Conservation (phyloP, 306 rosid species). For the Prunus mira region DNA sequence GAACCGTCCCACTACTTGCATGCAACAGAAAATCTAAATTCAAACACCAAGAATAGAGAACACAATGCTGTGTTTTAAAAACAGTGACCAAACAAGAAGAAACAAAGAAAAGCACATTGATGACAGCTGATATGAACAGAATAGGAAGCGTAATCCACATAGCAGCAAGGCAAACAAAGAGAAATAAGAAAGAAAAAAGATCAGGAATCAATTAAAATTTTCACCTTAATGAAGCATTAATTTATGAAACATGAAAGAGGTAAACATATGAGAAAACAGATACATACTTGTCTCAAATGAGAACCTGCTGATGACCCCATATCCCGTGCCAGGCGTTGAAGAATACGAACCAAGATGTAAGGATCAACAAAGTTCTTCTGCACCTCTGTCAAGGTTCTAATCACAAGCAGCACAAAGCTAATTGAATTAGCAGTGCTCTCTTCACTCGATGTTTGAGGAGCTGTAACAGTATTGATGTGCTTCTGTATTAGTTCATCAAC, state of each 20-base stretch:
- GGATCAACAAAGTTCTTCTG: slow-evolving; percentile 91
- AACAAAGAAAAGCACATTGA: background rate
- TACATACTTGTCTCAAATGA: slow-evolving; percentile 82
- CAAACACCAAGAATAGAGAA: background rate
- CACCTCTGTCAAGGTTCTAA: slow-evolving; percentile 87
- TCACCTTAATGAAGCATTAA: background rate
- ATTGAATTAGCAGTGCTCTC: slow-evolving; percentile 74
- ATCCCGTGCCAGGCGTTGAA: slow-evolving; percentile 91
- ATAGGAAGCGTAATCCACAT: background rate
- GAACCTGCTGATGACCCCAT: slow-evolving; percentile 88
- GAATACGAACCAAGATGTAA: slow-evolving; percentile 68
- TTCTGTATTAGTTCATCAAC: slow-evolving; percentile 92
- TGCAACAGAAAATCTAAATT: background rate
- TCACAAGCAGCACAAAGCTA: slow-evolving; percentile 84
- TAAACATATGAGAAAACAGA: slow-evolving; percentile 8
- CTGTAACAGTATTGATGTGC: slow-evolving; percentile 61
- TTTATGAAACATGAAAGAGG: background rate
- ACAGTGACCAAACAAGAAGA: background rate
- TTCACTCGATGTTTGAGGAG: slow-evolving; percentile 75
- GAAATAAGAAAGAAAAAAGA: background rate
- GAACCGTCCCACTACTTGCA: background rate
- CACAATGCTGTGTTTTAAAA: background rate
- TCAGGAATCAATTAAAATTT: background rate
- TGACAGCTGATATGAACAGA: background rate
- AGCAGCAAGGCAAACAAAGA: background rate